Percentiles rank a stretch among this genome's conserved stretches.
Conservation (phyloP, 345 rosid species). For the Dipteronia dyeriana region DNA sequence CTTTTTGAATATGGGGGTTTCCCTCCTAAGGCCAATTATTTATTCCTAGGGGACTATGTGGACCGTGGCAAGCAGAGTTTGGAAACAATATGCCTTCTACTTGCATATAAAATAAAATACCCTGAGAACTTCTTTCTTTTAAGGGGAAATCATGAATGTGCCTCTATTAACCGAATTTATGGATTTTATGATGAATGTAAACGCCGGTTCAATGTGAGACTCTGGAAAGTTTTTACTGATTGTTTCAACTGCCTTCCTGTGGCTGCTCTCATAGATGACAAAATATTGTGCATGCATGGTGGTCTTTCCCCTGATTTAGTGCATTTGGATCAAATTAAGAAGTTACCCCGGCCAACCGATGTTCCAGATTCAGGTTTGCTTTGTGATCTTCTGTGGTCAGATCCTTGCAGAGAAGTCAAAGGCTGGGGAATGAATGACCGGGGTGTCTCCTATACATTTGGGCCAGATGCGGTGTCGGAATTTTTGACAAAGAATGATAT, state of each 20-base stretch:
- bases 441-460: slow-evolving; percentile 89
- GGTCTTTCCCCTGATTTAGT: slow-evolving; percentile 88
- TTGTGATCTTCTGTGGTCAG: slow-evolving; percentile 93
- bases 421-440: slow-evolving; percentile 97
- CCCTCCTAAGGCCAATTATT: slow-evolving; percentile 82
- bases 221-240: slow-evolving; percentile 83
- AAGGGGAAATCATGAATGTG: slow-evolving; percentile 89
- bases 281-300: slow-evolving; percentile 95
- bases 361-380: slow-evolving; percentile 89
- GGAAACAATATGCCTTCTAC: slow-evolving; percentile 89
- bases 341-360: slow-evolving; percentile 73
- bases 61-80: slow-evolving; percentile 97
- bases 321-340: slow-evolving; percentile 74
- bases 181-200: slow-evolving; percentile 97
- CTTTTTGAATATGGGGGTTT: slow-evolving; percentile 92
- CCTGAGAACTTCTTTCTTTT: slow-evolving; percentile 87
- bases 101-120: slow-evolving; percentile 86
- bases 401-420: slow-evolving; percentile 75
- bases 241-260: slow-evolving; percentile 94
- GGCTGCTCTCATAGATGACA: slow-evolving; percentile 84
- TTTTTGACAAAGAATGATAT: slow-evolving; percentile 72
- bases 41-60: slow-evolving; percentile 91
- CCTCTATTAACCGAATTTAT: slow-evolving; percentile 83
- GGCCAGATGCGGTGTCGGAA: slow-evolving; percentile 72
- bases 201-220: slow-evolving; percentile 74